A percentile compares a stretch with the other conserved stretches of the same genome.
phyloP scores from a whole-genome alignment of 2,329 filamentous ascomycete species.

The Fusarium sp. region DNA sequence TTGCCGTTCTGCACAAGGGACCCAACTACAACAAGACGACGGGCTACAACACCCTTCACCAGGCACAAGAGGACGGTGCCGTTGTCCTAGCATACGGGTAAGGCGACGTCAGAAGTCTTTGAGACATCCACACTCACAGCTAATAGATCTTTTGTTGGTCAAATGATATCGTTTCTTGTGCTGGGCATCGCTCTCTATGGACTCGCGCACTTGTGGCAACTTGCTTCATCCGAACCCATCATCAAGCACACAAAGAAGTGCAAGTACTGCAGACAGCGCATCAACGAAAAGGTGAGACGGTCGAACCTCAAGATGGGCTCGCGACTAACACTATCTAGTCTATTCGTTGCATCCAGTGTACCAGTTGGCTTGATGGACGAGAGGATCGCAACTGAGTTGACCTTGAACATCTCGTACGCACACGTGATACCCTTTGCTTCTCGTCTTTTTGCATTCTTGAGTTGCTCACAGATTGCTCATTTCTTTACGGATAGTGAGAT shows the following conservation, averaged over 20 bases:
- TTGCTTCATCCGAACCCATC: slow-evolving; percentile 71
- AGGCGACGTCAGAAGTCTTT: slow-evolving; percentile 15
- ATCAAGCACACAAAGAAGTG: slow-evolving; percentile 78
- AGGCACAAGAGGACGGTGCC: slow-evolving; percentile 77
- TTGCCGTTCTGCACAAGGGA: slow-evolving; percentile 72
- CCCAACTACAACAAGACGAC: slow-evolving; percentile 62
- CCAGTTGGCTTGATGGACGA: slow-evolving; percentile 64
- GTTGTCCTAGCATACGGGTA: slow-evolving; percentile 79
- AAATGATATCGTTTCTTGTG: slow-evolving; percentile 73
- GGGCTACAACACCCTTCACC: slow-evolving; percentile 77
- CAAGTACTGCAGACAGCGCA: slow-evolving; percentile 72
- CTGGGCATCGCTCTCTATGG: slow-evolving; percentile 74
- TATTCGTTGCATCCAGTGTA: slow-evolving; percentile 61
- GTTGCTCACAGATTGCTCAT: background rate
- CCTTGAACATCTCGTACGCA: background rate
- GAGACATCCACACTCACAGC: background rate
- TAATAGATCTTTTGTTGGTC: slow-evolving; percentile 69
- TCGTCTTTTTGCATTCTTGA: background rate
- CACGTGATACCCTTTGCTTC: slow-evolving; percentile 22
- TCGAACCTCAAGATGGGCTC: background rate
- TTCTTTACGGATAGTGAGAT: background rate
- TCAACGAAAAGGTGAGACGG: slow-evolving; percentile 69
- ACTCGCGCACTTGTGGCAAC: slow-evolving; percentile 72
- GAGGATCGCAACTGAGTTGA: slow-evolving; percentile 52
- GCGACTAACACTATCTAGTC: slow-evolving; percentile 49